phyloP scores from a whole-genome alignment of 2,329 filamentous ascomycete species.

The Claviceps fusiformis region DNA sequence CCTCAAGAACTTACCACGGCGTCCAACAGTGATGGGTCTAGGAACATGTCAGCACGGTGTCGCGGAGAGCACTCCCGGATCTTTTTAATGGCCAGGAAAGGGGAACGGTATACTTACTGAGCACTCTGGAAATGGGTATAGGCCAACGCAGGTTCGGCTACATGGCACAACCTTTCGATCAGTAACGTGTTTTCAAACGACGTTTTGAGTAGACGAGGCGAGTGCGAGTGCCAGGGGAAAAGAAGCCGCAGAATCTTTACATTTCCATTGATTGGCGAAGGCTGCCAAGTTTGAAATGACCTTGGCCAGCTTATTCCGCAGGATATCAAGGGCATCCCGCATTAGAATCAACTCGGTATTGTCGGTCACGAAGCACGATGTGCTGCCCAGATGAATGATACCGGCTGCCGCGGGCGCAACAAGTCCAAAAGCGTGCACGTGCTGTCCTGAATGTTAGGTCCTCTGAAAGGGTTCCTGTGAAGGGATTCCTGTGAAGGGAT shows the following conservation, averaged over 20 bases:
- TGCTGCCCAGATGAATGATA: conserved; percentile 60
- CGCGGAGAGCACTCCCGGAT: background rate
- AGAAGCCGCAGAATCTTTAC: conserved; percentile 13
- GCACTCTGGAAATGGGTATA: conserved; percentile 63
- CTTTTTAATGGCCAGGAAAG: background rate
- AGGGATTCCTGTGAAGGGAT: background rate
- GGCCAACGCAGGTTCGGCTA: conserved; percentile 49
- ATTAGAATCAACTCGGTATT: conserved; percentile 66
- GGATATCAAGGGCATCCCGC: conserved; percentile 50
- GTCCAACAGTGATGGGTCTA: conserved; percentile 9
- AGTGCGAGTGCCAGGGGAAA: background rate
- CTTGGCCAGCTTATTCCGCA: conserved; percentile 65
- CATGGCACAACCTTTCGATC: background rate
- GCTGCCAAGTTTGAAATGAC: conserved; percentile 60
- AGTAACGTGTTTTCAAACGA: background rate
- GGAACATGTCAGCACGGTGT: conserved; percentile 2
- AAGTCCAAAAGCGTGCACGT: conserved; percentile 62
- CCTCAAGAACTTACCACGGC: conserved; percentile 7
- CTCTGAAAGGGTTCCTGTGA: no score
- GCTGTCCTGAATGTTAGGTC: conserved; percentile 20
- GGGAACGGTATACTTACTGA: conserved; percentile 17
- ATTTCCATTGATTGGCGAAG: conserved; percentile 63
- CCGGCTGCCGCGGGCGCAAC: conserved; percentile 65
- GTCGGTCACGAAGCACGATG: conserved; percentile 42
- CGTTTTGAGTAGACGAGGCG: background rate